These are phyloP conservation scores for Paraphaeosphaeria sporulosa DNA, from an alignment of 2,329 filamentous ascomycete species.

Conservation along the genomic window DNA sequence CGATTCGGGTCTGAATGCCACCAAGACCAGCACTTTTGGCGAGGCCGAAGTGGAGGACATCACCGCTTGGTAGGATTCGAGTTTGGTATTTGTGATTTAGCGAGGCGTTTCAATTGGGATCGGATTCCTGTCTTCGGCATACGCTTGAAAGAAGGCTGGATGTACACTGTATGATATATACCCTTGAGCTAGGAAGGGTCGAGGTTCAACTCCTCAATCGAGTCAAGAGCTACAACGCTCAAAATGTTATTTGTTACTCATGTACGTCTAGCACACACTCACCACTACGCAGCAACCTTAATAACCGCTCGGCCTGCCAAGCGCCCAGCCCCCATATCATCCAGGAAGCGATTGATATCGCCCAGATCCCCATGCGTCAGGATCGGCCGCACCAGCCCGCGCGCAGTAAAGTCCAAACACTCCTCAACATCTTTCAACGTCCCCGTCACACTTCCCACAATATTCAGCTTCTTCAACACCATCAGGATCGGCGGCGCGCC, in stretches of 20 bases:
- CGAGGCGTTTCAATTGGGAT: constrained; percentile 33
- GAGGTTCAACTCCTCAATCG: constrained; percentile 46
- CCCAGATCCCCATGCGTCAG: constrained; percentile 49
- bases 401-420: constrained; percentile 52
- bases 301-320: constrained; percentile 53
- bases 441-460: constrained; percentile 53
- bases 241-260: neutral
- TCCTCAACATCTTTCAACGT: constrained; percentile 57
- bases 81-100: constrained; percentile 22
- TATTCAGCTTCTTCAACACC: constrained; percentile 51
- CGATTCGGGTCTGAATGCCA: constrained; percentile 64
- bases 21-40: constrained; percentile 90
- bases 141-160: constrained; percentile 48
- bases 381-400: constrained; percentile 52
- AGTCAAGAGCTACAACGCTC: neutral
- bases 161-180: constrained; percentile 29
- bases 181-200: constrained; percentile 27
- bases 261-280: constrained; percentile 13
- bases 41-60: constrained; percentile 97
- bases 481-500: constrained; percentile 47
- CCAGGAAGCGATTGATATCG: constrained; percentile 51
- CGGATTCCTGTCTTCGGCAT: constrained; percentile 44
- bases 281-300: constrained; percentile 27
- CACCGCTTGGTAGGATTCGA: constrained; percentile 78
- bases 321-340: constrained; percentile 50